Conservation (phyloP, 164 flowering plant genomes). For the Santalum album region DNA sequence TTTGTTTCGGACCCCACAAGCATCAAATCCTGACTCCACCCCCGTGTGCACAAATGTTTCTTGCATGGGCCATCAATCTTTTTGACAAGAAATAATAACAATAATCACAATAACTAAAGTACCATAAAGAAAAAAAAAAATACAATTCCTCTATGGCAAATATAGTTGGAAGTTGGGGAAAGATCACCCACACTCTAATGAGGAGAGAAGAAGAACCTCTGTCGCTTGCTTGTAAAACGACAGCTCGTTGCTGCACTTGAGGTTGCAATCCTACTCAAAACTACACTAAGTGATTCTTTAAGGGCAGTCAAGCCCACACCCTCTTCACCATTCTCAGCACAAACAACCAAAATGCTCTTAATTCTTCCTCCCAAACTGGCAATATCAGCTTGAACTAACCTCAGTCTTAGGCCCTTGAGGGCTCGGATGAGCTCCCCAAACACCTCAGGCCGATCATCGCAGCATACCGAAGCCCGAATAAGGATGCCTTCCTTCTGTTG, state of each 20-base stretch:
- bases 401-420: constrained; percentile 41
- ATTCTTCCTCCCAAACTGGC: constrained; percentile 59
- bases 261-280: constrained; percentile 28
- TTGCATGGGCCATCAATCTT: too few relatives aligned
- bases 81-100: too few relatives aligned
- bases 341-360: constrained; percentile 29
- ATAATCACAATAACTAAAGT: too few relatives aligned
- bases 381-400: constrained; percentile 49
- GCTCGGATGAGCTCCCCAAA: constrained; percentile 44
- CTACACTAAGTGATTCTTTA: constrained; percentile 28
- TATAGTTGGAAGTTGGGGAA: too few relatives aligned
- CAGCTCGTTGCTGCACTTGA: constrained; percentile 21
- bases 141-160: too few relatives aligned
- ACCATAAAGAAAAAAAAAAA: too few relatives aligned
- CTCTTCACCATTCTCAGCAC: constrained; percentile 13
- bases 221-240: constrained; percentile 48
- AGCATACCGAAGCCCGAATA: constrained; percentile 62
- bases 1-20: too few relatives aligned
- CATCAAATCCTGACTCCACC: too few relatives aligned
- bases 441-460: constrained; percentile 72
- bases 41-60: too few relatives aligned
- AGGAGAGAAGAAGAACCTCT: constrained; percentile 43
- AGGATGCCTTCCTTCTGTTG: constrained; percentile 10
- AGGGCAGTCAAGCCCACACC: constrained; percentile 15
- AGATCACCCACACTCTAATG: too few relatives aligned